Conservation (phyloP, 2,329 filamentous ascomycete genomes). For the Colletotrichum sp. region DNA sequence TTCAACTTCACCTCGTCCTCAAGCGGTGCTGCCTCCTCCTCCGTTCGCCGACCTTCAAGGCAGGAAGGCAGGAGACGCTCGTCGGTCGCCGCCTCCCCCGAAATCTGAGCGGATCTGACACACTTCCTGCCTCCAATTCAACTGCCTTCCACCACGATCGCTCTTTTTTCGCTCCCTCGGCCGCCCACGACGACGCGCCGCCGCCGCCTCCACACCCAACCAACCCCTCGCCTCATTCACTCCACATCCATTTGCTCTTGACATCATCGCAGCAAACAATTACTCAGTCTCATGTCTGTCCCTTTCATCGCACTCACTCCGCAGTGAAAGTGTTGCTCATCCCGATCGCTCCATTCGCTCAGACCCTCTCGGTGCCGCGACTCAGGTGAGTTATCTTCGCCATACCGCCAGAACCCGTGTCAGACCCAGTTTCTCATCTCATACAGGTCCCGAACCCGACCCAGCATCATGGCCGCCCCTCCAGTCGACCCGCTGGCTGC, state of each 20-base stretch:
- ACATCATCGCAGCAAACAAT: background rate
- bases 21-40: background rate
- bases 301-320: background rate
- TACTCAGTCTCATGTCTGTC: background rate
- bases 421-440: background rate
- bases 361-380: background rate
- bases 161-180: background rate
- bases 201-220: background rate
- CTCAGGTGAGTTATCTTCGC: background rate
- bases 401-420: background rate
- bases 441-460: background rate
- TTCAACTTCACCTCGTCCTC: background rate
- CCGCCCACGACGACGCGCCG: background rate
- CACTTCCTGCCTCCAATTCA: background rate
- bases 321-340: background rate
- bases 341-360: background rate
- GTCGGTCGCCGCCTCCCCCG: background rate
- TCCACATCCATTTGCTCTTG: background rate
- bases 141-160: background rate
- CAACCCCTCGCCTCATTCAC: background rate
- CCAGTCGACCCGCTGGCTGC: constrained; percentile 6
- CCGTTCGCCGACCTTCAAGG: background rate
- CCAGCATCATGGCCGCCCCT: constrained; percentile 3
- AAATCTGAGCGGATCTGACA: background rate
- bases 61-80: background rate